These are phyloP conservation scores for Globisporangium camurandrum DNA, from an alignment of 352 stramenopile genomes.

Conservation along the genomic window DNA sequence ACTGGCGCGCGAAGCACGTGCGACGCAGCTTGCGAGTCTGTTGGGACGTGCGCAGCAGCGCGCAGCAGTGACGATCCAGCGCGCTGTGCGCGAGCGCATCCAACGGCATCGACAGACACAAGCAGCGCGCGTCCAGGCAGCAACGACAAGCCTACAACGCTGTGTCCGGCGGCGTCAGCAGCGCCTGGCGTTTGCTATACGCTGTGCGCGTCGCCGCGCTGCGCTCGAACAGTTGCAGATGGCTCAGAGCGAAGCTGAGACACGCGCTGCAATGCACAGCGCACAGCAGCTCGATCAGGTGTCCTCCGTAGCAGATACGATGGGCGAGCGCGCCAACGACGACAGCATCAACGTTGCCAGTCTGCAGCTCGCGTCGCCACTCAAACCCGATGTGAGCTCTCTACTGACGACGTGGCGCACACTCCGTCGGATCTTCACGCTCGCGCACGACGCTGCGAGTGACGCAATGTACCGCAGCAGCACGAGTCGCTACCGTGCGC, in stretches of 20 bases:
- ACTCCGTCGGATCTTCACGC: conserved; percentile 36
- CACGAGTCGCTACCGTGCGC: conserved; percentile 5
- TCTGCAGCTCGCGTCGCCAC: conserved; percentile 3
- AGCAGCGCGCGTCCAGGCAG: not conserved
- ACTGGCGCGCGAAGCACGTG: conserved; percentile 10
- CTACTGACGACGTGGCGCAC: conserved; percentile 44
- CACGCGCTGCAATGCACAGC: conserved; percentile 7
- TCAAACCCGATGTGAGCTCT: conserved; percentile 24
- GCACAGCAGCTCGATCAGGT: conserved; percentile 10
- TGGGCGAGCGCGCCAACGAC: not conserved
- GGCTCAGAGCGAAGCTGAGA: conserved; percentile 28
- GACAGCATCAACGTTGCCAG: conserved; percentile 4
- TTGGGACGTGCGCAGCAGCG: conserved; percentile 13
- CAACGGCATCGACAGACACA: not conserved
- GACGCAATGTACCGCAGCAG: not conserved
- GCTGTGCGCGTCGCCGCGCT: conserved; percentile 12
- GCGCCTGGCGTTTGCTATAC: not conserved
- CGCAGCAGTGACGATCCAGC: conserved; percentile 21
- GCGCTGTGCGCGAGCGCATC: conserved; percentile 12
- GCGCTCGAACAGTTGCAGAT: conserved; percentile 21
- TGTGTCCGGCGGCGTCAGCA: conserved; percentile 21
- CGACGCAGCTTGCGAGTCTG: conserved; percentile 10
- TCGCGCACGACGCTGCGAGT: conserved; percentile 14
- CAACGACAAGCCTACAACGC: conserved; percentile 24
- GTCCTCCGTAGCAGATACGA: not conserved